These are phyloP conservation scores for Penicillium macrosclerotiorum DNA, from an alignment of 495 filamentous ascomycete species.

Conservation along the genomic window DNA sequence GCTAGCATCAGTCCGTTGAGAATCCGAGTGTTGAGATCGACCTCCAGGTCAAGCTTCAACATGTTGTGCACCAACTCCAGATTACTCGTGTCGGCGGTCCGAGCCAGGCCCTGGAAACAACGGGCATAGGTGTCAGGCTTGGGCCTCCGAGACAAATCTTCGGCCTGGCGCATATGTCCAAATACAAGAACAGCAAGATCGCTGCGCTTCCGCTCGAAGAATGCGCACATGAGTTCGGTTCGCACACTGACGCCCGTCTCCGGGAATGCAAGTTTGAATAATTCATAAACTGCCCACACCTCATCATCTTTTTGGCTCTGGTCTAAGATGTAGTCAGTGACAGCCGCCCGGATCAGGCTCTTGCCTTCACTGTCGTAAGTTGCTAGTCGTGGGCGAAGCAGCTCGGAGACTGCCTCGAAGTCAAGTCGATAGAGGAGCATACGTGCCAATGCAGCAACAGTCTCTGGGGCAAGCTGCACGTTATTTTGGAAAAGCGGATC, in stretches of 20 bases:
- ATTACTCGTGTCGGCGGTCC: slow-evolving; percentile 58
- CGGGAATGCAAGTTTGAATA: slow-evolving; percentile 74
- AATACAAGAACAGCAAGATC: slow-evolving; percentile 86
- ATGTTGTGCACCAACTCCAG: slow-evolving; percentile 81
- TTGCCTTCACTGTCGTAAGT: slow-evolving; percentile 64
- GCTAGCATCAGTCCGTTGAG: slow-evolving; percentile 85
- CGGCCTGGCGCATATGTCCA: slow-evolving; percentile 79
- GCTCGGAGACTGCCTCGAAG: slow-evolving; percentile 69
- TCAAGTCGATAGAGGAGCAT: slow-evolving; percentile 72
- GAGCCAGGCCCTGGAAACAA: slow-evolving; percentile 74
- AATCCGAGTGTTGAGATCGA: slow-evolving; percentile 73
- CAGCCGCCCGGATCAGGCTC: slow-evolving; percentile 54
- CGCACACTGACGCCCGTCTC: slow-evolving; percentile 63
- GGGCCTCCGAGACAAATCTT: slow-evolving; percentile 55
- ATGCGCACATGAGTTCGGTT: slow-evolving; percentile 72
- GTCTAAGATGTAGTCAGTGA: slow-evolving; percentile 66
- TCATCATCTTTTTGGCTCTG: slow-evolving; percentile 50
- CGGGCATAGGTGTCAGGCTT: slow-evolving; percentile 69
- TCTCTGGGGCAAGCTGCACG: slow-evolving; percentile 64
- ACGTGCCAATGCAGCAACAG: slow-evolving; percentile 66
- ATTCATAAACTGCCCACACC: slow-evolving; percentile 78
- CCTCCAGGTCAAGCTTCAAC: slow-evolving; percentile 79
- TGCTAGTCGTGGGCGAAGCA: slow-evolving; percentile 66
- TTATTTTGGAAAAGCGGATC: slow-evolving; percentile 72
- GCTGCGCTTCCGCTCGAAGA: slow-evolving; percentile 71